Base-by-base conservation (phyloP, 768 basidiomycete species). In the Rhizopogon vinicolor region DNA sequence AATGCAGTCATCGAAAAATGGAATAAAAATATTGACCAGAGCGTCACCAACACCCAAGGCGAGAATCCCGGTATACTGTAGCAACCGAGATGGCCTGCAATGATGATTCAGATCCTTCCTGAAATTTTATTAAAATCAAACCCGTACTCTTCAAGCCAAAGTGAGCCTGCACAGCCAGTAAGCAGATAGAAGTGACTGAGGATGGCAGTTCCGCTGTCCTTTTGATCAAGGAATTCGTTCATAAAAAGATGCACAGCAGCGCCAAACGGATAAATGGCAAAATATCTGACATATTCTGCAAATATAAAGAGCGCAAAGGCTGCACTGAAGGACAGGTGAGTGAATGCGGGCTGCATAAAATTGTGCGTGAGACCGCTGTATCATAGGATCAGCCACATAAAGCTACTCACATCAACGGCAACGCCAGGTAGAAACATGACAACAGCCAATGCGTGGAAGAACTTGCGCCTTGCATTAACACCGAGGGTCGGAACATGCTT, bases 391-490 rank as follows among this genome's bases (percentile, higher is more conserved):
- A 9, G 3, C 53, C 54, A 41, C 51, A 57, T 29, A 51, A 46
- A 57, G 33, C 51, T 43, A 82, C 89, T 75, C 64, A 95, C 95
- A 71, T 98, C 97, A 67, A 92, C 70, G 1, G 86, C 91, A 56
- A 98, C 84, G 0, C 97, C 97, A 7, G 97, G 97, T 33, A 96
- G 74, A 66, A 99, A 98, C 95, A 98, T 97, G 29, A 91, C 78
- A 44, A 98, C 94, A 2, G 96, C 93, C 52, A 98, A 76, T 22
- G 85, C 93, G 73, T 99, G 97, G 74, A 99, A 99, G 72, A 90
- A 98, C 72, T 99, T 99, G 50, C 97, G 80, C 57, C 97, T 80
- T 25, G 90, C 91, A 68, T 99, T 98, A 60, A 98, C 74, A 45
- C 88, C 84, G 53, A 98, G 74, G 52, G 91, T 93, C 19, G 94